Evolutionary conservation across 148 eudicot genomes (phyloP).

Genomic region (Chenopodium suecicum): DNA sequence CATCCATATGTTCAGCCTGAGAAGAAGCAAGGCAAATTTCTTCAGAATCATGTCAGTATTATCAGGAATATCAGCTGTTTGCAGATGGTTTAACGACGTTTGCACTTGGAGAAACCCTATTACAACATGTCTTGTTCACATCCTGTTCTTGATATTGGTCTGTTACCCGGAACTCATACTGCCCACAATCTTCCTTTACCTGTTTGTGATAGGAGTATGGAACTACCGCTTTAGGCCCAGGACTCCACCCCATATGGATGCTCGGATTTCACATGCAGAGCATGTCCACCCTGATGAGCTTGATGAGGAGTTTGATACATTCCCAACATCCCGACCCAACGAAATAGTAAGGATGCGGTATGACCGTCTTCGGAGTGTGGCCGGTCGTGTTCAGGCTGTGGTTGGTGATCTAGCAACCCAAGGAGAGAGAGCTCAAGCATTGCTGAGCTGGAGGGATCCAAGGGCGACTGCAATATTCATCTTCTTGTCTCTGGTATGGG

Average conservation of each 20-base stretch:
- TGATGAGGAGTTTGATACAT: slow-evolving; percentile 86
- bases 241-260: slow-evolving; percentile 90
- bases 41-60: slow-evolving; percentile 71
- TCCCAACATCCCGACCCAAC: slow-evolving; percentile 65
- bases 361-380: slow-evolving; percentile 72
- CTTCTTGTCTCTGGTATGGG: slow-evolving; percentile 62
- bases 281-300: slow-evolving; percentile 66
- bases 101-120: slow-evolving; percentile 84
- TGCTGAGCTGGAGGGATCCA: slow-evolving; percentile 92
- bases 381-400: slow-evolving; percentile 80
- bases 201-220: slow-evolving; percentile 87
- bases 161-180: slow-evolving; percentile 88
- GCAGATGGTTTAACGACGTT: slow-evolving; percentile 60
- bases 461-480: slow-evolving; percentile 87
- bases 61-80: slow-evolving; percentile 57
- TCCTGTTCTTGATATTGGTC: slow-evolving; percentile 74
- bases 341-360: slow-evolving; percentile 72
- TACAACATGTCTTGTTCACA: slow-evolving; percentile 77
- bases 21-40: slow-evolving; percentile 90
- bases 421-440: slow-evolving; percentile 73
- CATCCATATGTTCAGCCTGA: slow-evolving; percentile 76
- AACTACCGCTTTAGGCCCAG: slow-evolving; percentile 81
- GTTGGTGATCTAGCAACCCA: slow-evolving; percentile 85
- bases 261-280: slow-evolving; percentile 83
- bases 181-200: slow-evolving; percentile 84